Base-by-base conservation (phyloP, 2,329 filamentous ascomycete species). In the Ascochyta fabae region DNA sequence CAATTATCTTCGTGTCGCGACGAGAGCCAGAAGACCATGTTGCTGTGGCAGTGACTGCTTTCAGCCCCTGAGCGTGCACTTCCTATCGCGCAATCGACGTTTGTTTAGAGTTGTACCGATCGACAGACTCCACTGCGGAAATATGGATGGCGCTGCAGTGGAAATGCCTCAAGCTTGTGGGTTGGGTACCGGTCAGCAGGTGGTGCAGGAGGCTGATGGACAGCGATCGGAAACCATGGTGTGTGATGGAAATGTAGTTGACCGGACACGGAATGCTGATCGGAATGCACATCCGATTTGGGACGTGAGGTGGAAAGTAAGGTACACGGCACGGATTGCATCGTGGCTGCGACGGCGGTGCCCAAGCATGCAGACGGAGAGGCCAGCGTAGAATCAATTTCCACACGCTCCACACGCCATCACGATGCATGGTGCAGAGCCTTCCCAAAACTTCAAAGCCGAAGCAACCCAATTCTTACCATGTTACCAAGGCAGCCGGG, bases 81-180 rank as follows among this genome's bases (percentile, higher is more conserved):
- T 39, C 26, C 36, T 48, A 44, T 41, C 22, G 41, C 42, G 43
- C 42, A 48, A 52, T 42, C 33, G 54, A 53, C 49, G 59, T 58
- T 41, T 45, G 43, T 50, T 58, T 60, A 57, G 46, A 53, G 51
- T 58, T 58, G 50, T 34, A 38, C 27, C 43, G 57, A 60, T 55
- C 51, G 50, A 49, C 56, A 45, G 41, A 40, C 33, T 39, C 50
- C 48, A 53, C 48, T 12, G 40, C 22, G 48, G 40, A 39, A 49
- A 51, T 50, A 34, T 42, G 43, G 34, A 33, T 35, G 36, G 38
- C 42, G 39, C 7, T 26, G 36, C 24, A 23, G 16, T 39, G 43
- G 29, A 53, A 50, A 50, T 52, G 41, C 36, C 45, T 46, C 45
- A 56, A 40, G 44, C 35, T 27, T 36, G 8, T 29, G 19, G n/a